phyloP scores from a whole-genome alignment of 2,329 filamentous ascomycete genomes.

The Coniochaeta prunicola region DNA sequence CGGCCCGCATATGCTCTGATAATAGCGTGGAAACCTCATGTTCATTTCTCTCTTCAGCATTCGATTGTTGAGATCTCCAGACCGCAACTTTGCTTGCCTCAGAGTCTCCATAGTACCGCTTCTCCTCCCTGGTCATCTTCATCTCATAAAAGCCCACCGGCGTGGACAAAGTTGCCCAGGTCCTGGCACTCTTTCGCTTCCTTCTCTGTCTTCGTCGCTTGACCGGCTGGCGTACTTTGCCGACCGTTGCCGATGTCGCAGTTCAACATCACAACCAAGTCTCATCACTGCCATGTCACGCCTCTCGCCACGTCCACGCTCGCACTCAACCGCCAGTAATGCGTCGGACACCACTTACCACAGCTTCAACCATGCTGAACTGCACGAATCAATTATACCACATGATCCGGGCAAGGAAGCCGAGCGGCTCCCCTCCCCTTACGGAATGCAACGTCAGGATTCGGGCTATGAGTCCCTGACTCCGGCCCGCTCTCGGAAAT shows the following conservation, averaged over 20 bases:
- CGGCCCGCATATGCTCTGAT: background rate
- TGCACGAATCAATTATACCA: conserved; percentile 31
- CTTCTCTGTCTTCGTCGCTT: background rate
- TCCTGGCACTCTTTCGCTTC: background rate
- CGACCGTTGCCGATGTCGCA: background rate
- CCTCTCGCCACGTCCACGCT: background rate
- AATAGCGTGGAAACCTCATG: background rate
- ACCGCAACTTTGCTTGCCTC: background rate
- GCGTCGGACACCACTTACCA: conserved; percentile 45
- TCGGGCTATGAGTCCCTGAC: conserved; percentile 50
- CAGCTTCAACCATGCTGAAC: conserved; percentile 44
- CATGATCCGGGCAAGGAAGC: conserved; percentile 8
- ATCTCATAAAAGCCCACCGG: background rate
- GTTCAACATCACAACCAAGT: background rate
- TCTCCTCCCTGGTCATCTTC: background rate
- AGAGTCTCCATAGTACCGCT: background rate
- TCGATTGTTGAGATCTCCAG: background rate
- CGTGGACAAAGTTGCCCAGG: background rate
- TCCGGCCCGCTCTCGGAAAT: conserved; percentile 28
- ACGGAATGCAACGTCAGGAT: conserved; percentile 46
- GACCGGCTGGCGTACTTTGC: background rate
- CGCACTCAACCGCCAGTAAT: conserved; percentile 30
- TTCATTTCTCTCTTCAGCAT: background rate
- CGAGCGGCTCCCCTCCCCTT: conserved; percentile 19
- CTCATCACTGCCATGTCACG: background rate